A percentile compares a stretch with the other conserved stretches of the same genome.
These are phyloP conservation scores for Nannochloris sp. DNA, from an alignment of 139 green algal genomes.

Conservation along the genomic window DNA sequence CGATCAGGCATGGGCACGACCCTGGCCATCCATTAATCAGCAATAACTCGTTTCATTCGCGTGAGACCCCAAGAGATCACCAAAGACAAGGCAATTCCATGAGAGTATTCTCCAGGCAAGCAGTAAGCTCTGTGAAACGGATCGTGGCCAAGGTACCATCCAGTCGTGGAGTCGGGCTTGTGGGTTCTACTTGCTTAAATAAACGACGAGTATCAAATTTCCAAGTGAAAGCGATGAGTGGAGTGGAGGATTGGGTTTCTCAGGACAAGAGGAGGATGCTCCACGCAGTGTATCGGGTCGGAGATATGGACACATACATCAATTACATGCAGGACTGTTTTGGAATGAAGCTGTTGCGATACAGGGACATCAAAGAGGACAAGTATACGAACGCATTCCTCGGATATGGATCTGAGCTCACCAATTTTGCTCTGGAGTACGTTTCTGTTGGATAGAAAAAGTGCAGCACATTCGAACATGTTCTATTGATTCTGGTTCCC, in stretches of 20 bases:
- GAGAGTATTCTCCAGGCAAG: too few relatives aligned
- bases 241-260: slow-evolving; percentile 10
- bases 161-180: too few relatives aligned
- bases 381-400: slow-evolving; percentile 60
- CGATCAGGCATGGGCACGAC: too few relatives aligned
- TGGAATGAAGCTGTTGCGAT: slow-evolving; percentile 68
- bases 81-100: too few relatives aligned
- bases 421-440: slow-evolving; percentile 54
- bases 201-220: too few relatives aligned
- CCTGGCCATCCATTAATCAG: too few relatives aligned
- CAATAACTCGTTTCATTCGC: too few relatives aligned
- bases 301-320: slow-evolving; percentile 59
- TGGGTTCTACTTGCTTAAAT: too few relatives aligned
- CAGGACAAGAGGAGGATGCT: slow-evolving; percentile 70
- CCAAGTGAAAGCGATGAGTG: neutral
- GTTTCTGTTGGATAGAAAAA: slow-evolving; percentile 14
- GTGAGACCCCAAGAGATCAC: too few relatives aligned
- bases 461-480: neutral
- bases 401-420: slow-evolving; percentile 54
- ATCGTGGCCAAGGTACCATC: too few relatives aligned
- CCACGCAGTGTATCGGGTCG: slow-evolving; percentile 57
- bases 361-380: slow-evolving; percentile 65
- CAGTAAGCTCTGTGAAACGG: too few relatives aligned
- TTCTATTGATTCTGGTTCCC: slow-evolving; percentile 2
- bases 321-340: slow-evolving; percentile 56